Evolutionary conservation across 2,329 filamentous ascomycete species (phyloP), one percentile per base, ranked within the genome.

Genomic region (Neopestalotiopsis sp.): DNA sequence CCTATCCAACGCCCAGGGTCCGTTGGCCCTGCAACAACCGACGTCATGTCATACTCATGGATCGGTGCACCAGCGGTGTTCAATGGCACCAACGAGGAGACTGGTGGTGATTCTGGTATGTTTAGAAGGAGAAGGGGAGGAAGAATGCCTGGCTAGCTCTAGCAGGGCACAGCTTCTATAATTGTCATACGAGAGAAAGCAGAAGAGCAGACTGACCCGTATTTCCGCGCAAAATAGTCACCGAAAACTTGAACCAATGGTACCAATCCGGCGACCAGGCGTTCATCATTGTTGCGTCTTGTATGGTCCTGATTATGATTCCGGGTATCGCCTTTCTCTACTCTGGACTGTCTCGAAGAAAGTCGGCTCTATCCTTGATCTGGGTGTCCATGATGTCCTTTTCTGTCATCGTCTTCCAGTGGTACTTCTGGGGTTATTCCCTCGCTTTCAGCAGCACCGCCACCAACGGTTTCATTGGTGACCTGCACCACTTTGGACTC

Each of bases 391-490:
- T 99, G 93, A 95, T 92, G 80, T 96, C 94, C 61, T 92, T 92
- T 79, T 95, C 93, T 62, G 91, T 98, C 78, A 88, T 98, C 80
- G 92, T 93, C 68, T 98, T 99, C 85, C 96, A 99, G 84, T 99
- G 96, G 96, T 98, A 98, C 79, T 98, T 99, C 81, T 98, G 96
- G 95, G 96, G 96, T 49, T 99, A 97, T 82, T 97, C 95, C 14
- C 87, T 99, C 71, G 95, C 95, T 66, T 98, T 98, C 83, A 96
- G 93, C 77, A 86, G 88, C 58, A 90, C 90, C 14, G 93, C 91
- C 4, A 94, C 89, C 74, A 98, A 93, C 83, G 92, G 93, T 66
- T 98, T 93, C 84, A 98, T 99, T 78, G 96, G 96, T 67, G 90
- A 98, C 80, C 84, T 99, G 68, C 88, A 91, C 74, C 93, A 97